phyloP scores from a whole-genome alignment of 1,139 yeast genomes.

The Suhomyces ambrosiae region DNA sequence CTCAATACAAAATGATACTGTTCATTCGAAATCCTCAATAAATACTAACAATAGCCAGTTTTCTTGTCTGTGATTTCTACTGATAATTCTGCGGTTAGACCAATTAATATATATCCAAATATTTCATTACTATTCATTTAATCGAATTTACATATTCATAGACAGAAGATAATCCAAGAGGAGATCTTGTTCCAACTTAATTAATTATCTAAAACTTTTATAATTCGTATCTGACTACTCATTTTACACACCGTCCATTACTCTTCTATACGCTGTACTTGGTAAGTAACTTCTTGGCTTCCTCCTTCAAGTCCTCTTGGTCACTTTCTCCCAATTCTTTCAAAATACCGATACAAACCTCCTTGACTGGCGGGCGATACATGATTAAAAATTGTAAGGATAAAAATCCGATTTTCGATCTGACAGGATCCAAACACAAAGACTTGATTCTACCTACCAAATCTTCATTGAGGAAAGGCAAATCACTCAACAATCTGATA shows the following conservation, averaged over 20 bases:
- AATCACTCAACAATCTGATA: slow-evolving; percentile 78
- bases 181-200: no score
- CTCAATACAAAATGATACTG: no score
- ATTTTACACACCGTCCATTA: not conserved
- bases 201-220: no score
- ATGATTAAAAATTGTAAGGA: slow-evolving; percentile 79
- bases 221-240: not conserved
- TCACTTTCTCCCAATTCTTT: slow-evolving; percentile 54
- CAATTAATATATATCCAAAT: no score
- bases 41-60: no score
- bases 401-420: slow-evolving; percentile 78
- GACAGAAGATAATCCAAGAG: no score
- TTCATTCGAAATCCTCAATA: no score
- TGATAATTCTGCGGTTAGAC: no score
- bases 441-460: slow-evolving; percentile 69
- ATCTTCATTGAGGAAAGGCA: slow-evolving; percentile 69
- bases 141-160: no score
- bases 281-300: slow-evolving; percentile 53
- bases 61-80: no score
- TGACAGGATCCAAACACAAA: slow-evolving; percentile 81
- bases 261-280: slow-evolving; percentile 33
- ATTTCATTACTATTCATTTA: no score
- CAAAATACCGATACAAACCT: slow-evolving; percentile 65
- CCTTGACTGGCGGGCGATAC: slow-evolving; percentile 85
- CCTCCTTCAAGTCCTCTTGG: slow-evolving; percentile 57